Conservation (phyloP, 2,329 filamentous ascomycete species). For the Diaporthe nobilis region DNA sequence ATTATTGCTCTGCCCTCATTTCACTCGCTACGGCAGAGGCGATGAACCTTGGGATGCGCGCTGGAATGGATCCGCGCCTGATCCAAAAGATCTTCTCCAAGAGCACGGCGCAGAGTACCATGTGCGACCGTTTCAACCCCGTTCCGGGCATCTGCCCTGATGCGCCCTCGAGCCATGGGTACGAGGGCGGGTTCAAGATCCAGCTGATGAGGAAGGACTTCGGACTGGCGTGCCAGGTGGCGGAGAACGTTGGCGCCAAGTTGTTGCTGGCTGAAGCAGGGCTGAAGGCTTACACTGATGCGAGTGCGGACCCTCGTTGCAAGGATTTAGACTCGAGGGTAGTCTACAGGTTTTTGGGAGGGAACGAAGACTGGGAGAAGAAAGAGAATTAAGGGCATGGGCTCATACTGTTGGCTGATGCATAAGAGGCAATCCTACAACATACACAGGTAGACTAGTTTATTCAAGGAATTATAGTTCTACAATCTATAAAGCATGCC, state of each 20-base stretch:
- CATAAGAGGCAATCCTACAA: not conserved
- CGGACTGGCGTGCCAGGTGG: conserved; percentile 66
- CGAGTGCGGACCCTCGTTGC: conserved; percentile 65
- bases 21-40: conserved; percentile 71
- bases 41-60: conserved; percentile 72
- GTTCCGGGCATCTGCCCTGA: conserved; percentile 52
- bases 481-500: not conserved
- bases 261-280: conserved; percentile 65
- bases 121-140: conserved; percentile 52
- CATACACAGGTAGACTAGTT: not conserved
- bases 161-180: conserved; percentile 50
- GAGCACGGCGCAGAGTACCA: conserved; percentile 50
- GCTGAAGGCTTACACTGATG: conserved; percentile 64
- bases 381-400: not conserved
- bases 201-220: conserved; percentile 74
- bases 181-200: conserved; percentile 69
- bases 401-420: not conserved
- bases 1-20: conserved; percentile 72
- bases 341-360: conserved; percentile 69
- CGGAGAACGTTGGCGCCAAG: conserved; percentile 63
- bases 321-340: conserved; percentile 69
- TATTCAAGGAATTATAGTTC: too few species aligned
- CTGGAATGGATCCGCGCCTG: conserved; percentile 52
- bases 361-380: conserved; percentile 63
- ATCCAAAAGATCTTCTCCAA: conserved; percentile 61